A percentile compares a stretch with the other conserved stretches of the same genome.
Evolutionary conservation across 2,329 filamentous ascomycete species (phyloP).

Genomic region (Penicillium freii): DNA sequence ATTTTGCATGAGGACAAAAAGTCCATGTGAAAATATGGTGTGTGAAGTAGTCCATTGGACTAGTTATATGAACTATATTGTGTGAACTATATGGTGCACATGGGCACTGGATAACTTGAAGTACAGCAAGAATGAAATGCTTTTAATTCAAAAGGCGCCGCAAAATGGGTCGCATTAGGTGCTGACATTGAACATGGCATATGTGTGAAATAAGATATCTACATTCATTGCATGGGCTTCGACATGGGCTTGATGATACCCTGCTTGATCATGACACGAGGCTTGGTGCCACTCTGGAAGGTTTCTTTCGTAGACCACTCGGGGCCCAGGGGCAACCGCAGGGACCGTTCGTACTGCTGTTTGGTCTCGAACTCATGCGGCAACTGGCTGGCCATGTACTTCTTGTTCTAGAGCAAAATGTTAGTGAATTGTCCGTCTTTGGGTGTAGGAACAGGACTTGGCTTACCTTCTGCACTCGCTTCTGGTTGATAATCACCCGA

Average conservation of each 20-base stretch:
- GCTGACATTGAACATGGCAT: slow-evolving; percentile 1
- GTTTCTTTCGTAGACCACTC: slow-evolving; percentile 98
- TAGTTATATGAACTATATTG: not conserved
- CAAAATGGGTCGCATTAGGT: slow-evolving; percentile 3
- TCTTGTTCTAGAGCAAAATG: slow-evolving; percentile 62
- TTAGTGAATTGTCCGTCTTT: slow-evolving; percentile 6
- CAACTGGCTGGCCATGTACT: slow-evolving; percentile 78
- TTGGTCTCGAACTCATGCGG: slow-evolving; percentile 87
- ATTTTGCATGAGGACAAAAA: not conserved
- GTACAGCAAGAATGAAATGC: not conserved
- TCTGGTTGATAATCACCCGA: slow-evolving; percentile 89
- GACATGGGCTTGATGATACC: slow-evolving; percentile 85
- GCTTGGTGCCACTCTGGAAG: slow-evolving; percentile 86
- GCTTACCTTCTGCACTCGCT: slow-evolving; percentile 76
- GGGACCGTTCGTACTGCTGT: slow-evolving; percentile 84
- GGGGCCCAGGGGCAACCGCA: slow-evolving; percentile 82
- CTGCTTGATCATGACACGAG: slow-evolving; percentile 84
- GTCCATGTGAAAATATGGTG: slow-evolving; percentile 4
- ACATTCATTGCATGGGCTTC: slow-evolving; percentile 61
- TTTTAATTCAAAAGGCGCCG: slow-evolving; percentile 3
- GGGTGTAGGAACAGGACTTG: not conserved
- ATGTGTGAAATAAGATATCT: slow-evolving; percentile 7
- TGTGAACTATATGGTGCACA: not conserved
- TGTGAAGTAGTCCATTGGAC: not conserved
- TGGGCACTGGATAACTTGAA: not conserved